Evolutionary conservation across 1,139 yeast genomes (phyloP), one percentile per base, ranked within the genome.

Genomic region (Spathaspora sp.): DNA sequence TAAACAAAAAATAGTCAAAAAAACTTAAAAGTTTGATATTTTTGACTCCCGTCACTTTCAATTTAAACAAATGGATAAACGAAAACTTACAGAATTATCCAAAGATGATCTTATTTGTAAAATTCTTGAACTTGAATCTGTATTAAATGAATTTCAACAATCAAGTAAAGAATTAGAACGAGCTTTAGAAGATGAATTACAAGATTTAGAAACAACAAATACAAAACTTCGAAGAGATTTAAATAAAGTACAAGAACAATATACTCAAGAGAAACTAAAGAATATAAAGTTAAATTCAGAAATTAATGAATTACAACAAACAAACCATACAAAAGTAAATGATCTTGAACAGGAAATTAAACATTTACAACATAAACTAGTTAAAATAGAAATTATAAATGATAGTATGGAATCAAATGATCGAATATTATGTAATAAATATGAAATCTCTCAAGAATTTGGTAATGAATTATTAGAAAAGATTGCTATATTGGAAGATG

Each of bases 111-210:
- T 68, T 8, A 54, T 65, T 24, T 59, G 58, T 39, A 59, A 66
- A 45, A 63, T 70, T 26, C 43, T 68, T 1, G 75, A 70, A 41
- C 60, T 72, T 7, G 78, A 74, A 50, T 54, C 56, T 11, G 75
- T 69, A 40, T 53, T 73, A 16, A 49, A 55, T 15, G 78, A 73
- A 49, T 73, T 73, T 50, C 78, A 74, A 50, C 76, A 70, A 42
- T 68, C 75, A 2, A 68, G 74, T 46, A 69, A 64, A 48, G 78
- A 73, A 42, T 59, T 74, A 39, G 80, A 74, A 50, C 70, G 60
- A 46, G 78, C 76, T 1, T 59, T 74, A 38, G 80, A 74, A 51
- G 73, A 69, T 25, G 80, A 74, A 50, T 60, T 74, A 26, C 66
- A 61, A 42, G 64, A 57, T 8, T 54, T 71, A 24, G 79, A 74